Evolutionary conservation across 345 rosid species (phyloP).

Genomic region (Carallia brachiata): DNA sequence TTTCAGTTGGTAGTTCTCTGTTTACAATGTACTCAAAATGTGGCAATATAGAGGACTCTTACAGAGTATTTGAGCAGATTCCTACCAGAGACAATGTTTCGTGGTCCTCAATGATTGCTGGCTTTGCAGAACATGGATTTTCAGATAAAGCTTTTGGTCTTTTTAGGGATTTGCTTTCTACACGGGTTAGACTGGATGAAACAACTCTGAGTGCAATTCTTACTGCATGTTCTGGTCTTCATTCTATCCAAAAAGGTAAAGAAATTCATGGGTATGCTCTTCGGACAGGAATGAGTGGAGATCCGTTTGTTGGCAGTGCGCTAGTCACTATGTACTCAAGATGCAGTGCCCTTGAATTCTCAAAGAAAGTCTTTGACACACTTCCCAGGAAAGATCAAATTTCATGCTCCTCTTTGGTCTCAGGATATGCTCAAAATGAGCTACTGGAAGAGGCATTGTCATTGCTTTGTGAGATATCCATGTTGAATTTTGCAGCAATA

Average conservation of each 20-base stretch:
- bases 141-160: conserved; percentile 45
- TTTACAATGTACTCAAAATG: conserved; percentile 79
- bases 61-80: conserved; percentile 54
- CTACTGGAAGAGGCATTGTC: conserved; percentile 47
- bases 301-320: conserved; percentile 46
- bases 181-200: conserved; percentile 49
- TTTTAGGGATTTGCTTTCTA: conserved; percentile 50
- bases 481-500: conserved; percentile 35
- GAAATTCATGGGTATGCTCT: conserved; percentile 63
- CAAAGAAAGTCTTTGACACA: conserved; percentile 57
- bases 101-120: conserved; percentile 81
- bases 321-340: conserved; percentile 53
- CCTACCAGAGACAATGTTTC: conserved; percentile 57
- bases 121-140: conserved; percentile 55
- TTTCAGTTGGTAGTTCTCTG: conserved; percentile 68
- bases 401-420: conserved; percentile 55
- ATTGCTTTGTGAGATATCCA: conserved; percentile 46
- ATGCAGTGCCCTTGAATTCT: conserved; percentile 47
- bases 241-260: conserved; percentile 43
- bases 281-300: conserved; percentile 43
- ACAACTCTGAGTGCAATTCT: conserved; percentile 47
- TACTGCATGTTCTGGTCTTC: conserved; percentile 44
- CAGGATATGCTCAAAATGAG: conserved; percentile 59
- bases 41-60: conserved; percentile 60
- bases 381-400: conserved; percentile 52